Percentiles rank a stretch among this genome's conserved stretches.
Conservation (phyloP, 345 rosid genomes). For the Hirschfeldia incana region DNA sequence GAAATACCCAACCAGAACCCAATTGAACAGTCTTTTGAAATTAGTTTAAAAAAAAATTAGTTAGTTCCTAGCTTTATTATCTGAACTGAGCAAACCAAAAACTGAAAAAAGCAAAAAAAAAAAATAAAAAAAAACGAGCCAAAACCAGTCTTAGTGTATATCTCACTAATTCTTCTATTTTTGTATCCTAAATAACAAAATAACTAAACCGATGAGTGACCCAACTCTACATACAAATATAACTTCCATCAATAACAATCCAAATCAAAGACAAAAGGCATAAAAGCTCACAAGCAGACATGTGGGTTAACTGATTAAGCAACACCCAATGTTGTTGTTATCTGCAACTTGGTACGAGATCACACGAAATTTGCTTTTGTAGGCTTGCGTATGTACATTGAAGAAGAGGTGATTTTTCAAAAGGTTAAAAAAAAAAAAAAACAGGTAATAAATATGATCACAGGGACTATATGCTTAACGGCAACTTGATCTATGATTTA, state of each 20-base stretch:
- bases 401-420: background rate
- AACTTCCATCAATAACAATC: conserved; percentile 5
- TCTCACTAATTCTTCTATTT: background rate
- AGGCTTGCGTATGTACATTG: conserved; percentile 16
- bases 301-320: conserved; percentile 3
- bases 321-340: conserved; percentile 11
- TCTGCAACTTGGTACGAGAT: conserved; percentile 28
- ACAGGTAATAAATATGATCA: conserved; percentile 16
- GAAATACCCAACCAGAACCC: background rate
- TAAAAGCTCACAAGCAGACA: conserved; percentile 12
- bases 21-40: background rate
- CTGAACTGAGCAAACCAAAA: background rate
- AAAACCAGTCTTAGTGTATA: background rate
- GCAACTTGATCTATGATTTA: conserved; percentile 26
- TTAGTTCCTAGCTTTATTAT: background rate
- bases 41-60: background rate
- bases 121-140: background rate
- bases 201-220: background rate
- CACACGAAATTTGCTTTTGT: conserved; percentile 28
- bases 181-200: background rate
- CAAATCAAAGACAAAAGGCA: conserved; percentile 16
- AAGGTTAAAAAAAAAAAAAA: background rate
- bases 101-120: background rate
- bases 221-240: background rate
- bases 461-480: conserved; percentile 27